Base-by-base conservation (phyloP, 192 early-diverging fungal species). In the Coemansia sp. region DNA sequence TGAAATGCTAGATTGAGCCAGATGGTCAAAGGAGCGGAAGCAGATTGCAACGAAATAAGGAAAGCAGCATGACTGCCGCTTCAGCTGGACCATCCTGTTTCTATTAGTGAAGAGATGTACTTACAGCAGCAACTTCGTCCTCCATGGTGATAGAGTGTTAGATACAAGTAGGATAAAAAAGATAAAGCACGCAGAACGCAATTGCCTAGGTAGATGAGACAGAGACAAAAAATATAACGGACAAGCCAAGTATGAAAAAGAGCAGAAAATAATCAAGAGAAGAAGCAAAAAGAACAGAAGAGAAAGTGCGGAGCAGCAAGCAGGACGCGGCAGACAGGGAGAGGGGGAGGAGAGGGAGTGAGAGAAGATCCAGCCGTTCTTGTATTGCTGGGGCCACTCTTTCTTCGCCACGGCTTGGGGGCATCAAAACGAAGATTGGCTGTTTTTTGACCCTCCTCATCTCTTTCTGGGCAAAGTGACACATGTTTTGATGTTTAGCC, bases 121-220 rank as follows among this genome's bases (percentile, higher is more conserved):
- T 83, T 88, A 91, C 87, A 75, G 90, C 90, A 65, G 88, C 90
- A 64, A 91, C 87, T 86, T 91, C 90, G 67, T 91, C 90, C 70
- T 89, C 90, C 87, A 89, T 89, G 53, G 54, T 66, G 62, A 67
- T 66, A 65, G 75, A 59, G 61, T 62, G 62, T 63, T 59, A 41
- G 47, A 60, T 60, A 64, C 61, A 64, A 59, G 36, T 54, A 57
- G 50, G 44, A 50, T 50, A 44, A 50, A 48, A 47, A 41, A 48
- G 55, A 64, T 56, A 19, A 42, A 25, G 33, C 38, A 41, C 22
- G 36, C 47, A 69, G 54, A 52, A 57, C 31, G 53, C 58, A 47
- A 68, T 61, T 56, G 59, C 59, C 52, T 45, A 34, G 47, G 55
- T 20, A 52, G 31, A 55, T 59, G 42, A 57, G 42, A 38, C 40